A percentile compares a stretch with the other conserved stretches of the same genome.
Conservation (phyloP, 768 basidiomycete genomes). For the Xerocomellus chrysenteron region DNA sequence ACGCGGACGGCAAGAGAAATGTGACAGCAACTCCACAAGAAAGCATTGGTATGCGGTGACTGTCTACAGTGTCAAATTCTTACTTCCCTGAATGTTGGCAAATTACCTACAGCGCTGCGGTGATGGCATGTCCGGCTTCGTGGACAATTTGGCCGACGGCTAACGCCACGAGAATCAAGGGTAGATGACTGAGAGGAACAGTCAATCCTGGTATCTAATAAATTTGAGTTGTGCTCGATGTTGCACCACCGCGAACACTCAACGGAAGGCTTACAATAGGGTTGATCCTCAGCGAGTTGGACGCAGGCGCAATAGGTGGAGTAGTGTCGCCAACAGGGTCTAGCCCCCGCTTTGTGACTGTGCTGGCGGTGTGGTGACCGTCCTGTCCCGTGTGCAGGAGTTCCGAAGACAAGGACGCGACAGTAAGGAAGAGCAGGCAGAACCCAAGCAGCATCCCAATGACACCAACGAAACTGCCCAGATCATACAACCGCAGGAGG, state of each 20-base stretch:
- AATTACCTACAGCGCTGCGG: constrained; percentile 65
- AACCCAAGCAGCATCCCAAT: constrained; percentile 50
- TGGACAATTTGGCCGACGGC: constrained; percentile 69
- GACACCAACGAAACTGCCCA: constrained; percentile 45
- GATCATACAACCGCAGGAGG: constrained; percentile 45
- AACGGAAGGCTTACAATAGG: constrained; percentile 31
- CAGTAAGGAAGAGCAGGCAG: constrained; percentile 39
- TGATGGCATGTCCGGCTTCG: constrained; percentile 76
- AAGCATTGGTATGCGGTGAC: constrained; percentile 63
- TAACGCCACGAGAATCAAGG: constrained; percentile 61
- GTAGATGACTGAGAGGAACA: constrained; percentile 69
- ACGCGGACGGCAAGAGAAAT: constrained; percentile 68
- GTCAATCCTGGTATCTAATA: constrained; percentile 80
- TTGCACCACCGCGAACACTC: neutral
- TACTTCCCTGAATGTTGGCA: neutral
- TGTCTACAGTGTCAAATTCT: constrained; percentile 28
- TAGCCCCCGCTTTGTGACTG: constrained; percentile 17
- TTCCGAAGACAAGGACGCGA: constrained; percentile 18
- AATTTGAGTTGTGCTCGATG: neutral
- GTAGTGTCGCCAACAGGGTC: neutral
- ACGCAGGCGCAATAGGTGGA: neutral
- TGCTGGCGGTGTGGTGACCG: neutral
- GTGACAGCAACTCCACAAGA: constrained; percentile 62
- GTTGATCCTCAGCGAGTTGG: constrained; percentile 16
- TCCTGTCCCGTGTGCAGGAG: constrained; percentile 2